Evolutionary conservation across 202 grass and related monocot species (phyloP), one percentile per base, ranked within the genome.

Genomic region (Panicum hallii): DNA sequence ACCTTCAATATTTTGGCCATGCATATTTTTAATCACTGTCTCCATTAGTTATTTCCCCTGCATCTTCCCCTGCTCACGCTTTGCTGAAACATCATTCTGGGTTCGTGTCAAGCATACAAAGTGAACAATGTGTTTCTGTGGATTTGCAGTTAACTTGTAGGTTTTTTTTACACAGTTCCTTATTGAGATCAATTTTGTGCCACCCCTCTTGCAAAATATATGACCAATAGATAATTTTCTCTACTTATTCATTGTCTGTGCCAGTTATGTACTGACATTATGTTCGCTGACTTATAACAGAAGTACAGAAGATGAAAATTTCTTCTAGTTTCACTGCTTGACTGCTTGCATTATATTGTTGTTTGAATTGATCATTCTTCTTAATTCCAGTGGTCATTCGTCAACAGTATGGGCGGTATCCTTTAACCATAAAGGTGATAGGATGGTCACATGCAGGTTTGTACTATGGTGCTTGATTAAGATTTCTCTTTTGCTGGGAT

Each of bases 401-500:
- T 99, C 97, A 79, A 99, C 97, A 64, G 91, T 99, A 41, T 99
- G 97, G 97, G 86, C 89, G 55, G 22, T 96, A 70, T 94, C 93
- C 45, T 99, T 99, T 86, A 99, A 92, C 46, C 57, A 79, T 13
- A 84, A 82, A 70, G 93, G 97, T 22, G 93, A 99, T 84, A 94
- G 87, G 84, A 94, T 99, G 93, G 91, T 91, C 50, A 99, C 97
- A n/a, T 90, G 93, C 91, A 94, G 97, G 97, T 99, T 79, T 4
- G 54, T 76, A 77, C 78, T 63, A 52, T 50, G 4, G 30, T 70
- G 45, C 15, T 85, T 81, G 41, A 43, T 60, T 77, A 72, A 47
- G 14, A 70, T 42, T 80, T 52, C 36, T 52, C 36, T 83, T 72
- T 77, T 53, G 19, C 63, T 52, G 44, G 44, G 7, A 11, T 46